phyloP scores from a whole-genome alignment of 768 basidiomycete genomes.

The Boletus sensibilis region DNA sequence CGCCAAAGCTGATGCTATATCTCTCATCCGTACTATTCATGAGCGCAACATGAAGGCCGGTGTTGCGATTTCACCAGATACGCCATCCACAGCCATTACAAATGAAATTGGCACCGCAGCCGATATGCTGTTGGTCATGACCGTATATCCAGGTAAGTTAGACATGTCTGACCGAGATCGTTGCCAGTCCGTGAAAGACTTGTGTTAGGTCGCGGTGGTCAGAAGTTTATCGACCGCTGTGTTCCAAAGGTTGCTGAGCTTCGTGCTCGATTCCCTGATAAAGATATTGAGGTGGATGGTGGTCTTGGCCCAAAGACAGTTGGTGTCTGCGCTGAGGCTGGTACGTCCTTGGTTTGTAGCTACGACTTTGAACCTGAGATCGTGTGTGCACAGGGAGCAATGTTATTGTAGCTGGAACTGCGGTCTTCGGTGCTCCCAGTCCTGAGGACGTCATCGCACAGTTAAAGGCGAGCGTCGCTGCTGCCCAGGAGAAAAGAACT shows the following conservation, averaged over 20 bases:
- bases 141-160: slow-evolving; percentile 83
- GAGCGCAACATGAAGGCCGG: slow-evolving; percentile 89
- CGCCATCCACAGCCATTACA: slow-evolving; percentile 84
- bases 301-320: slow-evolving; percentile 94
- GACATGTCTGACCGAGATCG: background rate
- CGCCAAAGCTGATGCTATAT: slow-evolving; percentile 59
- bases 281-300: slow-evolving; percentile 98
- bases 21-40: slow-evolving; percentile 80
- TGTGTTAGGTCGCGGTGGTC: slow-evolving; percentile 78
- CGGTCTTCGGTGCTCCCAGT: slow-evolving; percentile 81
- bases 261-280: slow-evolving; percentile 84
- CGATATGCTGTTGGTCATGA: slow-evolving; percentile 98
- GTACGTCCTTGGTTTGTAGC: slow-evolving; percentile 38
- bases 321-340: slow-evolving; percentile 84
- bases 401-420: slow-evolving; percentile 96
- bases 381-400: slow-evolving; percentile 70
- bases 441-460: slow-evolving; percentile 75
- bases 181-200: background rate
- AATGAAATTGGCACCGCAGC: slow-evolving; percentile 78
- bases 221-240: slow-evolving; percentile 93
- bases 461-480: slow-evolving; percentile 67
- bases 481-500: slow-evolving; percentile 55
- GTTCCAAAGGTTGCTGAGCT: slow-evolving; percentile 92
- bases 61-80: slow-evolving; percentile 95
- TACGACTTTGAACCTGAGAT: background rate